A percentile compares a stretch with the other conserved stretches of the same genome.
Evolutionary conservation across 2,329 filamentous ascomycete species (phyloP).

Genomic region (Aspergillus floridensis): DNA sequence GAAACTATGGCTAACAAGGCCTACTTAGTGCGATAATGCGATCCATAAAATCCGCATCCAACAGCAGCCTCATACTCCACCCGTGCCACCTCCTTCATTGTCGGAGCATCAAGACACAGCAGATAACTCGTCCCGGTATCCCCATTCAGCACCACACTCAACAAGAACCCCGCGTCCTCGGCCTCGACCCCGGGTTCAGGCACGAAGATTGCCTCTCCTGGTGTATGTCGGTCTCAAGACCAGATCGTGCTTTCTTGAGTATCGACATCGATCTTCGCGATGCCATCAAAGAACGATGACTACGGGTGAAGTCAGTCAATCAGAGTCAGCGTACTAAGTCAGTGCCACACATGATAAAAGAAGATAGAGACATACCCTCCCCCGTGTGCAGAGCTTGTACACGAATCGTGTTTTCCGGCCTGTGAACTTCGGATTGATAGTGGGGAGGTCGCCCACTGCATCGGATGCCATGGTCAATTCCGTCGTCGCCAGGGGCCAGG

Average conservation of each 20-base stretch:
- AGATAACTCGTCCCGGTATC: constrained; percentile 49
- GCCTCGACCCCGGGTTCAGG: constrained; percentile 13
- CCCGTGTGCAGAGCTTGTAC: constrained; percentile 47
- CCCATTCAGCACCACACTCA: constrained; percentile 53
- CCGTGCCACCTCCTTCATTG: constrained; percentile 48
- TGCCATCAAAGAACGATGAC: constrained; percentile 48
- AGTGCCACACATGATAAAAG: not conserved
- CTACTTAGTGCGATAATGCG: constrained; percentile 21
- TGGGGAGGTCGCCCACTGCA: constrained; percentile 43
- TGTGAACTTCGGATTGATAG: constrained; percentile 45
- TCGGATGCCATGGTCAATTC: not conserved
- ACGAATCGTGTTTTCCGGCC: constrained; percentile 47
- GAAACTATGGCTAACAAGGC: too few relatives aligned
- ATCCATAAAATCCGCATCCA: constrained; percentile 52
- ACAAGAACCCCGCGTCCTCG: constrained; percentile 52
- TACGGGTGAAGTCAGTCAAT: not conserved
- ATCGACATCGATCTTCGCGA: constrained; percentile 50
- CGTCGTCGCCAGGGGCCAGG: constrained; percentile 6
- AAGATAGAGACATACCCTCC: constrained; percentile 28
- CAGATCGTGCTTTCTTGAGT: constrained; percentile 41
- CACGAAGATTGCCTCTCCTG: constrained; percentile 54
- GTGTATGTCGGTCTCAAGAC: constrained; percentile 49
- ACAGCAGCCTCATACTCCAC: constrained; percentile 48
- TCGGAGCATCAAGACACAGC: constrained; percentile 48
- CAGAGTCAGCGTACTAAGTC: not conserved